Percentiles rank a stretch among this genome's conserved stretches.
Conservation (phyloP, 1,139 yeast genomes). For the Scheffersomyces stambukii region DNA sequence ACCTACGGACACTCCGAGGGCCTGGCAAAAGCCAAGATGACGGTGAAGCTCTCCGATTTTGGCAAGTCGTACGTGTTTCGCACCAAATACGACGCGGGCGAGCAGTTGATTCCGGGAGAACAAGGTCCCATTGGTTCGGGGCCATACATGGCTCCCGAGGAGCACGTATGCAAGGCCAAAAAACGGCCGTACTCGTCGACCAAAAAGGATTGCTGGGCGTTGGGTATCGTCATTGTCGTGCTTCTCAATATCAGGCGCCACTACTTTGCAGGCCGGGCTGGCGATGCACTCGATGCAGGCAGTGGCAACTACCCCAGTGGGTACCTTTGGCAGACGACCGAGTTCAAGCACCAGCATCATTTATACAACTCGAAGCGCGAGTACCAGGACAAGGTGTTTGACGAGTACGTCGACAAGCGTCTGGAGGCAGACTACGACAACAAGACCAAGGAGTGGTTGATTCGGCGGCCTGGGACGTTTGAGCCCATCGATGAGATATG, state of each 20-base stretch:
- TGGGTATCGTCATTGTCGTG: constrained; percentile 48
- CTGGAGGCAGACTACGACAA: constrained; percentile 29
- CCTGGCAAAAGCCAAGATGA: constrained; percentile 32
- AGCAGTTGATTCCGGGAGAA: constrained; percentile 46
- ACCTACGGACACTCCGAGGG: too few relatives aligned
- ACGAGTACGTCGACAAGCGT: constrained; percentile 20
- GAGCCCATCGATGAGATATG: constrained; percentile 29
- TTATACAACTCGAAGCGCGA: constrained; percentile 7
- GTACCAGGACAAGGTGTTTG: constrained; percentile 29
- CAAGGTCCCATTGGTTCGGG: constrained; percentile 71
- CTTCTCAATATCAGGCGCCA: constrained; percentile 29
- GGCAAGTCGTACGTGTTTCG: constrained; percentile 76
- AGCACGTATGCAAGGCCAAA: constrained; percentile 23
- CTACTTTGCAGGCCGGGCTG: constrained; percentile 16
- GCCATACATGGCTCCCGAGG: constrained; percentile 75
- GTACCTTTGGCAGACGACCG: constrained; percentile 31
- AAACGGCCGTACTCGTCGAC: constrained; percentile 50
- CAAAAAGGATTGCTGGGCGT: constrained; percentile 66
- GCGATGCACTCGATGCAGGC: constrained; percentile 5
- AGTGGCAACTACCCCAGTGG: constrained; percentile 11
- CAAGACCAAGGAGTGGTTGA: constrained; percentile 31
- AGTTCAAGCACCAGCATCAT: constrained; percentile 13
- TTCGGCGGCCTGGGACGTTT: constrained; percentile 23
- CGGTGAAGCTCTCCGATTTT: constrained; percentile 61
- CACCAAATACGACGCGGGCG: constrained; percentile 60